Conservation (phyloP, 2,329 filamentous ascomycete species). For the Aspergillus proliferans region DNA sequence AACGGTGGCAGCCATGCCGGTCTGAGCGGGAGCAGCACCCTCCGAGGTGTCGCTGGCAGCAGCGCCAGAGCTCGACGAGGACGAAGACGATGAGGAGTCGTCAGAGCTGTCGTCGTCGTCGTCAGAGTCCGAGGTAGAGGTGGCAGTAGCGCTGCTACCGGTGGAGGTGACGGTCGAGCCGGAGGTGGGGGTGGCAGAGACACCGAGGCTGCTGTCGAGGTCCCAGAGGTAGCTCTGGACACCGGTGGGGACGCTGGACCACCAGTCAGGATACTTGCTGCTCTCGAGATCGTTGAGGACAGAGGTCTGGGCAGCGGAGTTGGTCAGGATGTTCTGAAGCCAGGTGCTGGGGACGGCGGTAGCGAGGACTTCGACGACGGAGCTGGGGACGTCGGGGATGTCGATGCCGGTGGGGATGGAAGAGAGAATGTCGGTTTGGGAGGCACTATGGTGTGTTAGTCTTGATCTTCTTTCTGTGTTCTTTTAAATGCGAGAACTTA, state of each 20-base stretch:
- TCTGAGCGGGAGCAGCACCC: constrained; percentile 11
- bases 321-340: constrained; percentile 14
- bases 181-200: not conserved
- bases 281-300: constrained; percentile 16
- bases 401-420: not conserved
- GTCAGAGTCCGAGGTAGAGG: constrained; percentile 5
- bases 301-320: constrained; percentile 12
- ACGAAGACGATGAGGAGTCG: not conserved
- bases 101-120: too few relatives aligned
- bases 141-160: not conserved
- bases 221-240: constrained; percentile 20
- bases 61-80: constrained; percentile 1
- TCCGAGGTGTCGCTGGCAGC: constrained; percentile 6
- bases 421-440: not conserved
- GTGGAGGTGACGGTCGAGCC: not conserved
- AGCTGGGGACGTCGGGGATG: constrained; percentile 1
- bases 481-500: not conserved
- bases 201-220: not conserved
- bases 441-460: not conserved
- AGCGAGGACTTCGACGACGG: constrained; percentile 19
- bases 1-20: constrained; percentile 13
- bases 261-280: constrained; percentile 23
- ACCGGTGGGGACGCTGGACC: constrained; percentile 17
- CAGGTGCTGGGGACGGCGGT: constrained; percentile 23
- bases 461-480: not conserved